Evolutionary conservation across 73 alveolate genomes (phyloP).

Genomic region (Paraurostyla sp.): DNA sequence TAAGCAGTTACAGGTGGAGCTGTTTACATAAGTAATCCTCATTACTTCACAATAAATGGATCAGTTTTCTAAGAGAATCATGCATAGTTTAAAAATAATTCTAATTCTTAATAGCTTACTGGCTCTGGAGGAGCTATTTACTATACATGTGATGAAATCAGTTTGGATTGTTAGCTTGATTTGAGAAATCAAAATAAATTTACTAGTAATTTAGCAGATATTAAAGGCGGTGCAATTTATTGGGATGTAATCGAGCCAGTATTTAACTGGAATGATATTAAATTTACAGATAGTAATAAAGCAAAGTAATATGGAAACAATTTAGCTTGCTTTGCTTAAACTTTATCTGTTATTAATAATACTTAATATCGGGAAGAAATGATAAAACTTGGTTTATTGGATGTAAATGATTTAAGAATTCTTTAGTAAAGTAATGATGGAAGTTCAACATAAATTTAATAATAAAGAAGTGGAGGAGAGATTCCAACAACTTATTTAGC

Average conservation of each 20-base stretch:
- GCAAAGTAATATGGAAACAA: constrained; percentile 37
- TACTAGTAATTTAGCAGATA: not conserved
- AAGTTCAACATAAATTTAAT: not conserved
- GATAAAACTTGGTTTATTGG: not conserved
- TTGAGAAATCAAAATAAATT: not conserved
- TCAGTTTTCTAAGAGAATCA: not conserved
- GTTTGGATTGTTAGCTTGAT: not conserved
- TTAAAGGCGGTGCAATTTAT: constrained; percentile 45
- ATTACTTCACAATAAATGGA: not conserved
- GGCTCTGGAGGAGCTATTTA: constrained; percentile 56
- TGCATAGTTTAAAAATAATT: not conserved
- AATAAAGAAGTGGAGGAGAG: constrained; percentile 55
- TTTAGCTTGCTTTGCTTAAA: constrained; percentile 19
- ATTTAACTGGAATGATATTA: not conserved
- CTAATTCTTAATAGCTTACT: not conserved
- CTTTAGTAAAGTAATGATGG: not conserved
- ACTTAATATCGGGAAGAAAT: not conserved
- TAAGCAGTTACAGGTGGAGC: constrained; percentile 43
- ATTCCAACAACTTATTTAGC: constrained; percentile 22
- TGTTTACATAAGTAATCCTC: constrained; percentile 1
- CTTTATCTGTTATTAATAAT: not conserved
- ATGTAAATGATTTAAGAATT: not conserved
- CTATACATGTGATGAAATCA: not conserved
- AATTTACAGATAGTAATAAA: not conserved
- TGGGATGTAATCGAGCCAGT: constrained; percentile 26